Evolutionary conservation across 108 stramenopile genomes (phyloP).

Genomic region (Seminavis robusta): DNA sequence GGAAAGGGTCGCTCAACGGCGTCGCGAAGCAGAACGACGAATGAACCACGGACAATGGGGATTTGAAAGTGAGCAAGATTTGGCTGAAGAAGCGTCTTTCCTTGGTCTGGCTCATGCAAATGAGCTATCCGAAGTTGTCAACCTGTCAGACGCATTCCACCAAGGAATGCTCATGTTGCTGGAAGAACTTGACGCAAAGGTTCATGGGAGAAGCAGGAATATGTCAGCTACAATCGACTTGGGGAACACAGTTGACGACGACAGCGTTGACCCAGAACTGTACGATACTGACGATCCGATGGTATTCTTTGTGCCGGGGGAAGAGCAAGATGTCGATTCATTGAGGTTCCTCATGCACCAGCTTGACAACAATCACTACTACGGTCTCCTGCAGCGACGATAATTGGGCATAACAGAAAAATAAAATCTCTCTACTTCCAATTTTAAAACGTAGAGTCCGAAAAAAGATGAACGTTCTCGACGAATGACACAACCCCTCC

Average conservation of each 20-base stretch:
- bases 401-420: no score
- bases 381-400: constrained; percentile 26
- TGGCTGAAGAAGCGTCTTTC: constrained; percentile 55
- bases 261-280: constrained; percentile 6
- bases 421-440: no score
- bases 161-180: constrained; percentile 47
- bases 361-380: constrained; percentile 81
- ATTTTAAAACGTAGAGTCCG: no score
- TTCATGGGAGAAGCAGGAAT: no score
- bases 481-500: no score
- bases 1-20: constrained; percentile 53
- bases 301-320: not conserved
- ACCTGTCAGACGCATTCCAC: constrained; percentile 51
- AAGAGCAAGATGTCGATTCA: constrained; percentile 50
- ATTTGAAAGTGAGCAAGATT: constrained; percentile 53
- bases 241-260: constrained; percentile 13
- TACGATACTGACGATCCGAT: constrained; percentile 7
- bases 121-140: constrained; percentile 46
- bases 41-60: constrained; percentile 78
- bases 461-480: no score
- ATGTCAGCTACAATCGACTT: constrained; percentile 24
- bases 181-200: constrained; percentile 40
- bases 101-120: constrained; percentile 59
- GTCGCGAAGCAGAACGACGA: constrained; percentile 54
- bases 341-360: constrained; percentile 76